Conservation (phyloP, 169 alveolate genomes). For the Eimeria brunetti region DNA sequence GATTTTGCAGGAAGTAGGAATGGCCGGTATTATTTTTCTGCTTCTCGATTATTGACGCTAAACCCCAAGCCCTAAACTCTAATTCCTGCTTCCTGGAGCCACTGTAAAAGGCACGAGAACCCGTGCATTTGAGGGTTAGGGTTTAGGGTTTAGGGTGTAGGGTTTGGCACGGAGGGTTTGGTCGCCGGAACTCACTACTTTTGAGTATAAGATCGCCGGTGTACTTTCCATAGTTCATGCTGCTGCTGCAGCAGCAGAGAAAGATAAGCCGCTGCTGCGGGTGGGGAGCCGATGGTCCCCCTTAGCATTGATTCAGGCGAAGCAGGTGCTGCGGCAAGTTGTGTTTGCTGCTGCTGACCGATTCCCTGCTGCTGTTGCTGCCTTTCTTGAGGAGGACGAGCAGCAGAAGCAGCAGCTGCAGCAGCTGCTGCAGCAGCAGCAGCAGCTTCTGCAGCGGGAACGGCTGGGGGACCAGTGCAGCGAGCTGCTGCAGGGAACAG, state of each 20-base stretch:
- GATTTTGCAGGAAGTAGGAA: background rate
- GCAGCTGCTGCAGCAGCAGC: constrained; percentile 15
- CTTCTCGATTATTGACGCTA: background rate
- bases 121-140: background rate
- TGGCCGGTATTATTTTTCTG: background rate
- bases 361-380: constrained; percentile 22
- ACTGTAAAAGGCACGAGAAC: background rate
- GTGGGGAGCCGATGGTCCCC: constrained; percentile 59
- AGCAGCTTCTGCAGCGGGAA: background rate
- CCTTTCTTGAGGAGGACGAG: constrained; percentile 10
- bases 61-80: background rate
- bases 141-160: background rate
- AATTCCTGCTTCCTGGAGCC: background rate
- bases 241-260: background rate
- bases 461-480: background rate
- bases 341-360: constrained; percentile 2
- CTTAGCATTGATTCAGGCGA: constrained; percentile 44
- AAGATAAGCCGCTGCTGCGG: constrained; percentile 16
- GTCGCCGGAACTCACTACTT: background rate
- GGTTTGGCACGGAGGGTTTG: background rate
- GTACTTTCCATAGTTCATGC: background rate
- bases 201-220: background rate
- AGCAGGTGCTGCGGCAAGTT: background rate
- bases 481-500: background rate
- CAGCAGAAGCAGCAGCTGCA: constrained; percentile 5